A percentile compares a stretch with the other conserved stretches of the same genome.
phyloP scores from a whole-genome alignment of 176 grass and related monocot species.

The Aechmea fasciata region DNA sequence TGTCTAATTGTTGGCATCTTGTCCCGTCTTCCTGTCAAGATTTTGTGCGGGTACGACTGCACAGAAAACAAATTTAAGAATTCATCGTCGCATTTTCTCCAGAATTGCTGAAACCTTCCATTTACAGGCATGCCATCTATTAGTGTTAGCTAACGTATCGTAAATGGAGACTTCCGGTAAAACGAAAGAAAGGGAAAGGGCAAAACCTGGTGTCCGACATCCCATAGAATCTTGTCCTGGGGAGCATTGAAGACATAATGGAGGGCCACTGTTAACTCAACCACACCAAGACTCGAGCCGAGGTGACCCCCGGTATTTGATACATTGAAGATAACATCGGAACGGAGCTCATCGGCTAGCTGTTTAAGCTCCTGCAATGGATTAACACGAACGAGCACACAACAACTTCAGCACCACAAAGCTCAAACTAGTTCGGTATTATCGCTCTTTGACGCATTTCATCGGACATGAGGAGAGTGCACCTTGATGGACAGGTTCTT shows the following conservation, averaged over 20 bases:
- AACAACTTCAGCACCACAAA: background rate
- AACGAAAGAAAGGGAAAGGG: background rate
- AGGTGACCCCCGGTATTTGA: slow-evolving; percentile 96
- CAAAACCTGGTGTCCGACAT: slow-evolving; percentile 88
- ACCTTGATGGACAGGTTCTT: slow-evolving; percentile 89
- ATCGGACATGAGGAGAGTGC: slow-evolving; percentile 10
- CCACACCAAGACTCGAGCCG: slow-evolving; percentile 85
- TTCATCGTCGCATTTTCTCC: background rate
- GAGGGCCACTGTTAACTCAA: slow-evolving; percentile 88
- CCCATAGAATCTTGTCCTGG: slow-evolving; percentile 87
- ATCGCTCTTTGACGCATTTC: slow-evolving; percentile 22
- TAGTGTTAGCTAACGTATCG: too few relatives aligned
- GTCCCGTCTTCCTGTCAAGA: slow-evolving; percentile 82
- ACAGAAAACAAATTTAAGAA: background rate
- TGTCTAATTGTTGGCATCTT: slow-evolving; percentile 95
- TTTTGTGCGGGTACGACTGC: slow-evolving; percentile 99
- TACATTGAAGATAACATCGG: slow-evolving; percentile 95
- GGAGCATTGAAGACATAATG: slow-evolving; percentile 93
- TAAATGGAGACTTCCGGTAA: too few relatives aligned
- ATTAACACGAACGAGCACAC: background rate
- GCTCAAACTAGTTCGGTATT: background rate
- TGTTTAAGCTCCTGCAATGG: slow-evolving; percentile 67
- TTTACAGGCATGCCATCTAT: too few relatives aligned
- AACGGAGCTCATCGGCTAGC: slow-evolving; percentile 85
- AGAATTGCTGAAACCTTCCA: background rate